Evolutionary conservation across 2,329 filamentous ascomycete species (phyloP), one percentile per base, ranked within the genome.

Genomic region (Cordyceps fumosorosea): DNA sequence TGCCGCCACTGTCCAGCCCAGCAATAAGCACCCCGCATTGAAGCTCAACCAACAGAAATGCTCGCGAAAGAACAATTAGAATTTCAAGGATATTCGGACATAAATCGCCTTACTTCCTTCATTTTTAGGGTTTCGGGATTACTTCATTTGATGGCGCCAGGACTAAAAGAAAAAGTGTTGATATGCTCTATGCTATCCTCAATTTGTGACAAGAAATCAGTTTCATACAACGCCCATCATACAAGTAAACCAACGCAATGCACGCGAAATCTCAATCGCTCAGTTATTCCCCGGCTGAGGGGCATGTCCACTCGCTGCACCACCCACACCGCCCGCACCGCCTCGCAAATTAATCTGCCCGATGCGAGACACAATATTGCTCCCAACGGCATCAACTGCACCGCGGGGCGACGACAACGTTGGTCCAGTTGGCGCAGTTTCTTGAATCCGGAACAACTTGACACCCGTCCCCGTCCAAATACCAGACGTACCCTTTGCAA

Each of bases 391-490:
- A 75, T 97, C 93, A 3, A 97, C 93, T 0, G 93, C 93, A 0
- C 93, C 93, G 63, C 92, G 85, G 0, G 95, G 95, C 40, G 89
- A 91, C 26, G 91, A 85, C 64, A 99, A 75, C 14, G 88, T 91
- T 3, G 93, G 92, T 0, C 93, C 89, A 67, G 89, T 83, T 1
- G 90, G 84, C 2, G 88, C 89, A 18, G 89, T 90, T 71, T 96
- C 90, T 73, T 96, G 91, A 3, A 97, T 92, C 56, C 86, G 87
- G 77, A 99, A 99, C 16, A 99, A 80, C 71, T 89, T 89, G 73
- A 99, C 91, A 2, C 81, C 81, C 1, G 95, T 98, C 42, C 91
- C 90, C 70, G 93, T 97, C 93, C 95, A 99, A 1, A 97, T 87
- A 8, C 95, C 93, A 37, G 93, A 90, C 2, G 90, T 93, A 34